A percentile compares a stretch with the other conserved stretches of the same genome.
These are phyloP conservation scores for Parachaetomium inaequale DNA, from an alignment of 495 filamentous ascomycete genomes.

Conservation along the genomic window DNA sequence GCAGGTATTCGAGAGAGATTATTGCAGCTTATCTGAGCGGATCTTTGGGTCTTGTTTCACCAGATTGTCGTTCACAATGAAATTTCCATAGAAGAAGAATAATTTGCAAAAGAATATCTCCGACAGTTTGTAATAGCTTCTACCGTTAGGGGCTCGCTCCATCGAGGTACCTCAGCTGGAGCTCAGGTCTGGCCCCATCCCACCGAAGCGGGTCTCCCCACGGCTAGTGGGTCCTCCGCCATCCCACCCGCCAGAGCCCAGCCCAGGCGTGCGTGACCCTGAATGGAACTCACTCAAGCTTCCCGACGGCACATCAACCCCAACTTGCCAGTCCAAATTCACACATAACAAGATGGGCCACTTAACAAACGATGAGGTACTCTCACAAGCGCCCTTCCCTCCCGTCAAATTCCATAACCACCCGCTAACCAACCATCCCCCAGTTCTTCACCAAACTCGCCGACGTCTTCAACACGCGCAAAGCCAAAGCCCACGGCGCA, in stretches of 20 bases:
- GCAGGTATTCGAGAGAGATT: not conserved
- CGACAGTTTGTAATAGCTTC: not conserved
- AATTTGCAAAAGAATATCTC: too few species aligned
- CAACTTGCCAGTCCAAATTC: not conserved
- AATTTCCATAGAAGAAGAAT: too few species aligned
- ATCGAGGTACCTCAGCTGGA: not conserved
- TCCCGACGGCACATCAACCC: not conserved
- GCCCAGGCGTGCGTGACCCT: too few species aligned
- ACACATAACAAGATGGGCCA: slow-evolving; percentile 34
- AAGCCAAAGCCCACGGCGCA: slow-evolving; percentile 67
- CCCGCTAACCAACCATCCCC: slow-evolving; percentile 13
- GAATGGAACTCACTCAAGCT: slow-evolving; percentile 12
- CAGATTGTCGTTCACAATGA: too few species aligned
- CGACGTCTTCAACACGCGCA: slow-evolving; percentile 65
- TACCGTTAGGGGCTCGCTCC: not conserved
- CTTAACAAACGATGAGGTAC: slow-evolving; percentile 73
- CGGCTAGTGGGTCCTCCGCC: not conserved
- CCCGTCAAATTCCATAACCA: slow-evolving; percentile 10
- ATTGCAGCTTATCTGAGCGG: not conserved
- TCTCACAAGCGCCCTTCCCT: not conserved
- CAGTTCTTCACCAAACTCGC: slow-evolving; percentile 85
- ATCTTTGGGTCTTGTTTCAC: not conserved
- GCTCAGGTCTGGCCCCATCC: not conserved
- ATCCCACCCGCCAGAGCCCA: not conserved
- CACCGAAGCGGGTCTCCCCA: slow-evolving; percentile 10